Evolutionary conservation across 2,329 filamentous ascomycete species (phyloP).

Genomic region (Aspergillus arachidicola): DNA sequence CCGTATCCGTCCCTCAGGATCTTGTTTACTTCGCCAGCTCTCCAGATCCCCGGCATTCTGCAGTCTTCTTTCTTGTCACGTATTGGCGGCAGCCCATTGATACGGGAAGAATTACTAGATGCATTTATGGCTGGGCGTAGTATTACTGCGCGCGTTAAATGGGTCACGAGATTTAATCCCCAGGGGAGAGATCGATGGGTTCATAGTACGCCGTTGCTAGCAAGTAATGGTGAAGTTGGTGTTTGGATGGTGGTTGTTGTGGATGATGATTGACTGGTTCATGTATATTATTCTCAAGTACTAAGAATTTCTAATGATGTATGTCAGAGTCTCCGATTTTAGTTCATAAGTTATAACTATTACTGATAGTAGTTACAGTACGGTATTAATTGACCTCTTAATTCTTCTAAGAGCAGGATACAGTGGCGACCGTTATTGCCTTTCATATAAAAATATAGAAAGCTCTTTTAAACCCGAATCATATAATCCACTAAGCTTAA

Average conservation of each 20-base stretch:
- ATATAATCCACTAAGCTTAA: too few species aligned
- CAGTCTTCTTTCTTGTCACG: constrained; percentile 56
- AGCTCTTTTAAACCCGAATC: too few species aligned
- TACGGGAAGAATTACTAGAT: constrained; percentile 56
- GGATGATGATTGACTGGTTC: constrained; percentile 56
- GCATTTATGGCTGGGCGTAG: constrained; percentile 69
- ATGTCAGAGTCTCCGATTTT: too few species aligned
- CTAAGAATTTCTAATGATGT: neutral
- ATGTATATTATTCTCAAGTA: neutral
- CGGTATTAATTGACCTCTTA: too few species aligned
- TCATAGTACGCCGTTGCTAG: constrained; percentile 73
- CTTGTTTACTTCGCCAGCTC: constrained; percentile 68
- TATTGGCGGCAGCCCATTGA: constrained; percentile 52
- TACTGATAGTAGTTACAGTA: too few species aligned
- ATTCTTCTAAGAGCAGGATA: too few species aligned
- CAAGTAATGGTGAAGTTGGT: constrained; percentile 67
- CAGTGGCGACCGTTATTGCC: too few species aligned
- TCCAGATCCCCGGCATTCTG: constrained; percentile 68
- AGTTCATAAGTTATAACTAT: too few species aligned
- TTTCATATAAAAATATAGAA: too few species aligned
- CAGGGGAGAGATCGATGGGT: constrained; percentile 72
- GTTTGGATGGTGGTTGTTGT: constrained; percentile 79
- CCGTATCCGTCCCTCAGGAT: constrained; percentile 68
- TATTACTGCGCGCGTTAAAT: constrained; percentile 74
- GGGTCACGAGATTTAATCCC: constrained; percentile 58